Evolutionary conservation across 371 early-diverging fungal genomes (phyloP), one percentile per base, ranked within the genome.

Genomic region (Lichtheimia corymbifera): DNA sequence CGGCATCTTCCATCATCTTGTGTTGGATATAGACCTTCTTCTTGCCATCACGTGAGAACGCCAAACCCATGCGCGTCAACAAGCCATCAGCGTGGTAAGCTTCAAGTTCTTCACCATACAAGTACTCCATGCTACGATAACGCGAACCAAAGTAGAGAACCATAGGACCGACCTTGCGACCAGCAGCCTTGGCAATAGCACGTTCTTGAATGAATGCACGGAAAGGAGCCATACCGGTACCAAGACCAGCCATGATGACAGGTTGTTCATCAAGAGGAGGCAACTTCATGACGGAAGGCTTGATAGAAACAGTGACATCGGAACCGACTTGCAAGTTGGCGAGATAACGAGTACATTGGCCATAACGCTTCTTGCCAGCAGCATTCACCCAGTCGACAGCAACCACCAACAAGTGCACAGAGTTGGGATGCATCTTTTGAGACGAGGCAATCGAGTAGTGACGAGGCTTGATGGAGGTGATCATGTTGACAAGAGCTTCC

Each of bases 221-320:
- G 91, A 96, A 96, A 40, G 97, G 97, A 17, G 97, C 97, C 94
- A 97, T 95, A 65, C 97, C 97, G 6, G 97, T 97, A 68, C 97
- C 97, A 41, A 96, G 85, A 67, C 97, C 97, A 51, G 96, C 91
- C 94, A 97, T 96, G 70, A 96, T 89, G 24, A 97, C 92, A 52
- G 97, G 97, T 64, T 91, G 90, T 52, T 73, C 71, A 63, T 90
- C 90, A 42, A 84, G 77, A 43, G 89, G 87, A 52, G 96, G 96
- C 58, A 96, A 76, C 73, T 92, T 94, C 97, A 96, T 96, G 27
- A 95, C 95, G 1, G 94, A 93, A 25, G 95, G 94, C 83, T 95
- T 96, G 83, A 96, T 89, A 28, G 91, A 86, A 9, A 96, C 97
- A 20, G 90, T 88, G 45, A 97, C 84, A 7, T 74, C 69, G 52